Conservation (phyloP, 352 stramenopile genomes). For the Phytopythium cucurbitacearum region DNA sequence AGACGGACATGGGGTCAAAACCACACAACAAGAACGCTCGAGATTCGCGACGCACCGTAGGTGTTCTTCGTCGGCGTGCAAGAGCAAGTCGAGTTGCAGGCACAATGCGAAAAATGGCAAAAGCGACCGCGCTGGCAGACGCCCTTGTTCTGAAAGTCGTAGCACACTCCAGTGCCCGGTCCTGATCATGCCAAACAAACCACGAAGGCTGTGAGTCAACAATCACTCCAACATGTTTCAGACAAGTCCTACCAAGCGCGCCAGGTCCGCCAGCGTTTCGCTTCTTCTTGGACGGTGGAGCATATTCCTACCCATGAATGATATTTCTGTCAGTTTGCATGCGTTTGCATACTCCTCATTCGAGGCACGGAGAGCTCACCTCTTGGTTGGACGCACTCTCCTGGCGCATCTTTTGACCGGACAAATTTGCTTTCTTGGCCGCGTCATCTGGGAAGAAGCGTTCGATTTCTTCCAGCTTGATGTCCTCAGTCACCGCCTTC, state of each 20-base stretch:
- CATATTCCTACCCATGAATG: slow-evolving; percentile 39
- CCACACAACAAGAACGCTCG: neutral
- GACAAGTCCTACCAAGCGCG: slow-evolving; percentile 8
- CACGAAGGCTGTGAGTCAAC: neutral
- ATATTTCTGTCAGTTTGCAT: neutral
- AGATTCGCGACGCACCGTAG: slow-evolving; percentile 39
- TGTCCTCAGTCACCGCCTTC: slow-evolving; percentile 70
- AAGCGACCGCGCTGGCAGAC: slow-evolving; percentile 78
- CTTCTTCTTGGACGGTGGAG: slow-evolving; percentile 64
- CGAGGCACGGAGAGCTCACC: slow-evolving; percentile 13
- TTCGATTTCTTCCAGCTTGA: slow-evolving; percentile 81
- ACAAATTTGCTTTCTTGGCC: slow-evolving; percentile 42
- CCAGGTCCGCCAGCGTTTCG: slow-evolving; percentile 24
- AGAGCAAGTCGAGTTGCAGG: slow-evolving; percentile 81
- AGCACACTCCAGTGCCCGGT: slow-evolving; percentile 75
- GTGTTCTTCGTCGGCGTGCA: slow-evolving; percentile 82
- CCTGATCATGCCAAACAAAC: slow-evolving; percentile 9
- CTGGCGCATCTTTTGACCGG: slow-evolving; percentile 31
- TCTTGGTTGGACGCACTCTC: slow-evolving; percentile 32
- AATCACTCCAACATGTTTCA: neutral
- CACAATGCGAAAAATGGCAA: slow-evolving; percentile 87
- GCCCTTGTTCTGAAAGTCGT: slow-evolving; percentile 88
- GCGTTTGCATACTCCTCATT: neutral
- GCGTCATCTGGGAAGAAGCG: slow-evolving; percentile 67
- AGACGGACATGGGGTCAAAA: neutral